These are phyloP conservation scores for Heritiera fomes DNA, from an alignment of 345 rosid genomes.

Conservation along the genomic window DNA sequence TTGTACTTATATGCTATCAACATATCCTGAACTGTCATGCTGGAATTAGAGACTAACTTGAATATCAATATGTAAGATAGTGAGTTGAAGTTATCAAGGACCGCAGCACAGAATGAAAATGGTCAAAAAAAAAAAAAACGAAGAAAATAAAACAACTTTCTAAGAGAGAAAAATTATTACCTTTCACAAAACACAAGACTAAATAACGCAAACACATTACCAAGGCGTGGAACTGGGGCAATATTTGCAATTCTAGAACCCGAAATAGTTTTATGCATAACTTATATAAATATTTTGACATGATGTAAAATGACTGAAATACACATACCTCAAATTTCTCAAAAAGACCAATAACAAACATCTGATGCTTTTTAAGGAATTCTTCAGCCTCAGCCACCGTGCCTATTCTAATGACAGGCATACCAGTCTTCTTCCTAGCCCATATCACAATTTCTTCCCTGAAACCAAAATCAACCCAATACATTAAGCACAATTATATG, in stretches of 20 bases:
- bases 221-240: background rate
- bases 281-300: background rate
- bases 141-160: background rate
- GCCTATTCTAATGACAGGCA: constrained; percentile 53
- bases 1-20: background rate
- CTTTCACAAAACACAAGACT: background rate
- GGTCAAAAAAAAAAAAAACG: background rate
- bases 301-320: background rate
- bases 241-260: background rate
- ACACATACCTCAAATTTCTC: constrained; percentile 66
- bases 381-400: constrained; percentile 56
- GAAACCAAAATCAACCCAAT: constrained; percentile 23
- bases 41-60: background rate
- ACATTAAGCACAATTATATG: background rate
- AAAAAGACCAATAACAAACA: constrained; percentile 59
- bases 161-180: background rate
- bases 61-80: background rate
- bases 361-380: constrained; percentile 51
- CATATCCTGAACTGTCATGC: background rate
- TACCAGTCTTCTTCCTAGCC: constrained; percentile 79
- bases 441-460: constrained; percentile 80
- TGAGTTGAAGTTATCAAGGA: background rate
- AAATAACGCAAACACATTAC: background rate
- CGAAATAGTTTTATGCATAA: background rate
- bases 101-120: background rate